Percentiles rank a stretch among this genome's conserved stretches.
phyloP scores from a whole-genome alignment of 23 red algal species.

The Gracilaria gracilis region DNA sequence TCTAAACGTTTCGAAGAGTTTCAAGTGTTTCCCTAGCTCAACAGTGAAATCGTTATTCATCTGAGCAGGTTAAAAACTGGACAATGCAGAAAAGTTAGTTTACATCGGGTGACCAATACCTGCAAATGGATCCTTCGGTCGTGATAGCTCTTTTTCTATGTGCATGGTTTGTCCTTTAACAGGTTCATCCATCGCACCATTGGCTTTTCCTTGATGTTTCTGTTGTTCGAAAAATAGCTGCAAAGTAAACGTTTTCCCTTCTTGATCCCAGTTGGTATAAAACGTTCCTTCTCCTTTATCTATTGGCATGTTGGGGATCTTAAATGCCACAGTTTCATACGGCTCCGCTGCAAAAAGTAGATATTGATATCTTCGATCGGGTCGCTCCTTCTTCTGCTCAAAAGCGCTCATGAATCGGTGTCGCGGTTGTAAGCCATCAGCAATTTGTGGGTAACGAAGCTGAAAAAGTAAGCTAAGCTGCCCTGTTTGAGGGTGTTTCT shows the following conservation, averaged over 20 bases:
- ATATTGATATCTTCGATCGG: conserved; percentile 83
- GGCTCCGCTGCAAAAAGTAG: conserved; percentile 92
- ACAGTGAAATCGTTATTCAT: too few relatives aligned
- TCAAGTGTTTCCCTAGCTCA: background rate
- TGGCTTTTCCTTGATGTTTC: background rate
- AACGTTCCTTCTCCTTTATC: conserved; percentile 74
- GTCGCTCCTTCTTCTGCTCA: conserved; percentile 83
- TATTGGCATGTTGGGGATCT: conserved; percentile 88
- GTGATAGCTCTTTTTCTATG: background rate
- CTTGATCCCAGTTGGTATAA: conserved; percentile 83
- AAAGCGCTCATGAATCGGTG: conserved; percentile 96
- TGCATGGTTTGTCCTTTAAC: background rate
- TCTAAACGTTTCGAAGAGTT: background rate
- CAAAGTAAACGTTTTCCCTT: conserved; percentile 68
- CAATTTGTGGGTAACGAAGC: conserved; percentile 88
- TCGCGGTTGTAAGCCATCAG: conserved; percentile 78
- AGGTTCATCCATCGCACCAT: background rate
- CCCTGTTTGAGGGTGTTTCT: conserved; percentile 64
- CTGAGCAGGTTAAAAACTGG: too few relatives aligned
- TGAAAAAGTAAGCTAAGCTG: conserved; percentile 82
- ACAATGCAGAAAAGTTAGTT: background rate
- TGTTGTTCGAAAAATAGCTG: conserved; percentile 80
- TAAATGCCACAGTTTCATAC: conserved; percentile 96
- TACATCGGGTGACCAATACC: conserved; percentile 22
- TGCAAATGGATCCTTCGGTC: conserved; percentile 15